Base-by-base conservation (phyloP, 257 asterid species). In the Rauvolfia tetraphylla region DNA sequence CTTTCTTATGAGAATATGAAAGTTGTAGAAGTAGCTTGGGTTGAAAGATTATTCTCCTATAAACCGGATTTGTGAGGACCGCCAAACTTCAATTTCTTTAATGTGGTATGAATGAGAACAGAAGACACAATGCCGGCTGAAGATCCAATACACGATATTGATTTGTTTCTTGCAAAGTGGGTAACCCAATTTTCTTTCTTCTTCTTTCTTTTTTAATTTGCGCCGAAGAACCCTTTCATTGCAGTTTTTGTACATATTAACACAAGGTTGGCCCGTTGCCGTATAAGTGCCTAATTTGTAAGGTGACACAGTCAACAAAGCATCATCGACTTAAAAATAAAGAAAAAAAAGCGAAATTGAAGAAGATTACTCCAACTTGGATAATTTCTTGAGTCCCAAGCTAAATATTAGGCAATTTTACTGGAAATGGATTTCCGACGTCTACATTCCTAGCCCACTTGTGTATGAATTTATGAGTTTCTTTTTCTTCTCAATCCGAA, bases 351-450 rank as follows among this genome's bases (percentile, higher is more conserved):
- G 3, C 17, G 0, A 4, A 14, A 18, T n/a, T 58, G 34, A 58
- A 27, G 9, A 58, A 58, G 18, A 58, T 25, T 27, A 27, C 27
- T 15, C 17, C 9, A 34, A 14, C 8, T 20, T 66, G 31, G 23
- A 53, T 53, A 66, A 66, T 66, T 66, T 66, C 49, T 66, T 66
- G 71, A 38, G 20, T 34, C 17, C 31, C 71, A 66, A 66, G 71
- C 8, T 18, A 66, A 20, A 33, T 14, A 20, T 53, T 53, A 14
- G 23, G 22, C 23, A 17, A 51, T 18, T 17, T 2, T 17, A 7
- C 3, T 3, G 11, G 2, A 10, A 46, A 46, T 14, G 57, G 3
- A 51, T 41, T 41, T 41, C 8, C 8, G 12, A 51, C 0, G 4
- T 51, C 23, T 18, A 51, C 23, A 15, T 51, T 18, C 12, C 23